These are phyloP conservation scores for Sporisorium scitamineum DNA, from an alignment of 1,284 basidiomycete genomes.

Conservation along the genomic window DNA sequence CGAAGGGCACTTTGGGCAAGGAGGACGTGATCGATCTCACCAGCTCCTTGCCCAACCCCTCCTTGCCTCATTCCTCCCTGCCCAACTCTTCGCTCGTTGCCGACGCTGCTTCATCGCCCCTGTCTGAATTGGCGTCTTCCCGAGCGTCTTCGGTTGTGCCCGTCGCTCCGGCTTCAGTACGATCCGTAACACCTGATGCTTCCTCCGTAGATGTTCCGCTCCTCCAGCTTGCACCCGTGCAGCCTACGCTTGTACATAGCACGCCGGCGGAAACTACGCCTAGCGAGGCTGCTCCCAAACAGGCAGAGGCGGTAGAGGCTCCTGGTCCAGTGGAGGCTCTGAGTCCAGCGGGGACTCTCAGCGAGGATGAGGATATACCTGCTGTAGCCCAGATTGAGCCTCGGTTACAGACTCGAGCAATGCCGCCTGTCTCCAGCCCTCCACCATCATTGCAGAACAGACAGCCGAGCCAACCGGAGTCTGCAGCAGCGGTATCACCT, in stretches of 20 bases:
- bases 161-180: background rate
- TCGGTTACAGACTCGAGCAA: background rate
- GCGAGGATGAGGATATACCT: background rate
- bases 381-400: background rate
- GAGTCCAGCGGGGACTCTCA: background rate
- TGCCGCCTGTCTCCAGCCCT: background rate
- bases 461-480: background rate
- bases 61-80: background rate
- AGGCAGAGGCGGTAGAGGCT: too few species aligned
- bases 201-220: background rate
- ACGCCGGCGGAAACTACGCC: background rate
- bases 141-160: constrained; percentile 4
- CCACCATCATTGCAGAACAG: background rate
- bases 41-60: constrained; percentile 5
- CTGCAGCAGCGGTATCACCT: background rate
- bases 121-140: background rate
- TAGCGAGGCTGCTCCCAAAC: background rate
- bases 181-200: background rate
- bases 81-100: constrained; percentile 15
- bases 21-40: background rate
- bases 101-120: constrained; percentile 12
- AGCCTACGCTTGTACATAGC: background rate
- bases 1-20: background rate
- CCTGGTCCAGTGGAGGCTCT: background rate
- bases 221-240: background rate